A percentile compares a stretch with the other conserved stretches of the same genome.
Evolutionary conservation across 306 rosid species (phyloP).

Genomic region (Ceratonia siliqua): DNA sequence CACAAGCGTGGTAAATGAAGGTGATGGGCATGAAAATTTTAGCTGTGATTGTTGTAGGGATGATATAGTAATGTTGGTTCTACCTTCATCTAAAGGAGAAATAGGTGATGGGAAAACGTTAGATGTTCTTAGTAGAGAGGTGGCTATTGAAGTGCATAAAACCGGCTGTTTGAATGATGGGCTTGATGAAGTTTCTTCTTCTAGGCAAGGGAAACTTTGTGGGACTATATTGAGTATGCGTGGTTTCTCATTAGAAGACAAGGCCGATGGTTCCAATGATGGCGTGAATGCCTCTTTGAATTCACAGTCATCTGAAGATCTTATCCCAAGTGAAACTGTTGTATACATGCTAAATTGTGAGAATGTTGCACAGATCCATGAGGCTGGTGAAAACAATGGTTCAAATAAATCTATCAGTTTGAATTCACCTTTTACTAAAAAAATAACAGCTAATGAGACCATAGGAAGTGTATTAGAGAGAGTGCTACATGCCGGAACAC

Average conservation of each 20-base stretch:
- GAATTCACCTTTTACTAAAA: conserved; percentile 24
- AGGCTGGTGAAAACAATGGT: conserved; percentile 17
- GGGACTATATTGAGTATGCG: not conserved
- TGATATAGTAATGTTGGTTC: not conserved
- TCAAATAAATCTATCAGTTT: conserved; percentile 2
- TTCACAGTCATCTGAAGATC: conserved; percentile 39
- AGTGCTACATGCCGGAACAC: conserved; percentile 31
- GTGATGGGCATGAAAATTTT: conserved; percentile 26
- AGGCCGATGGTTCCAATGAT: conserved; percentile 1
- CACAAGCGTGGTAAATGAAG: conserved; percentile 22
- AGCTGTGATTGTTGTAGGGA: conserved; percentile 19
- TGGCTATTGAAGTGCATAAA: not conserved
- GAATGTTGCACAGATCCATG: conserved; percentile 29
- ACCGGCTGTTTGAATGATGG: conserved; percentile 14
- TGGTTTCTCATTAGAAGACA: not conserved
- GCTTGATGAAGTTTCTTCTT: not conserved
- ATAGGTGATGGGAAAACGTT: conserved; percentile 10
- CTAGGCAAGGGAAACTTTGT: not conserved
- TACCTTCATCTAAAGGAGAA: conserved; percentile 28
- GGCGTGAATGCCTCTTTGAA: conserved; percentile 13
- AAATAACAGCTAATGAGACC: conserved; percentile 23
- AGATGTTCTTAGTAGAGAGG: conserved; percentile 28
- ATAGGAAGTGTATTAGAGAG: conserved; percentile 22
- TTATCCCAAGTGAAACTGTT: conserved; percentile 22
- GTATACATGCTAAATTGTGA: not conserved